A percentile compares a stretch with the other conserved stretches of the same genome.
Conservation (phyloP, 805 yeast genomes). For the Zygosaccharomyces pseudorouxii region DNA sequence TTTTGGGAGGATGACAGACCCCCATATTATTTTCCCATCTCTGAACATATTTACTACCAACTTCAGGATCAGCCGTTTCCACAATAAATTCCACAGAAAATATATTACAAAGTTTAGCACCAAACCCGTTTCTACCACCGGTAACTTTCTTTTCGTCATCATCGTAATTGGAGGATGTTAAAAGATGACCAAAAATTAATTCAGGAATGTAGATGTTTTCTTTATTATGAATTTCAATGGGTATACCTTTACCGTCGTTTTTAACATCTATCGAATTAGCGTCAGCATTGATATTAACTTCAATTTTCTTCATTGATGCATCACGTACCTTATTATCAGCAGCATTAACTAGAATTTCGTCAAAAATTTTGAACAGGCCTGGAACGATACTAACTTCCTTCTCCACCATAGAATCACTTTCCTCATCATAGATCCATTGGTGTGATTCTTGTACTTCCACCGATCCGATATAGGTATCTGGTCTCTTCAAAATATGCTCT, state of each 20-base stretch:
- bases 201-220: constrained; percentile 94
- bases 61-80: constrained; percentile 78
- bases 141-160: constrained; percentile 93
- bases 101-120: constrained; percentile 95
- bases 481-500: constrained; percentile 94
- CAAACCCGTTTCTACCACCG: constrained; percentile 98
- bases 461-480: constrained; percentile 96
- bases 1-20: constrained; percentile 67
- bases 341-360: constrained; percentile 94
- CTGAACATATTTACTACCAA: constrained; percentile 65
- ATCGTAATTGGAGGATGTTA: constrained; percentile 94
- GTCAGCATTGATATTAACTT: constrained; percentile 76
- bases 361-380: constrained; percentile 92
- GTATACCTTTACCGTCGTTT: constrained; percentile 95
- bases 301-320: constrained; percentile 79
- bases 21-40: constrained; percentile 88
- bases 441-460: constrained; percentile 73
- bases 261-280: constrained; percentile 69
- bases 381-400: constrained; percentile 79
- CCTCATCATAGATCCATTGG: constrained; percentile 83
- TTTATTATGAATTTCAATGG: constrained; percentile 86
- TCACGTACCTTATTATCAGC: constrained; percentile 98
- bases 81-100: constrained; percentile 82
- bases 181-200: constrained; percentile 88
- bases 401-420: constrained; percentile 53